phyloP scores from a whole-genome alignment of 495 filamentous ascomycete species.

The Astrothelium macrocarpum region DNA sequence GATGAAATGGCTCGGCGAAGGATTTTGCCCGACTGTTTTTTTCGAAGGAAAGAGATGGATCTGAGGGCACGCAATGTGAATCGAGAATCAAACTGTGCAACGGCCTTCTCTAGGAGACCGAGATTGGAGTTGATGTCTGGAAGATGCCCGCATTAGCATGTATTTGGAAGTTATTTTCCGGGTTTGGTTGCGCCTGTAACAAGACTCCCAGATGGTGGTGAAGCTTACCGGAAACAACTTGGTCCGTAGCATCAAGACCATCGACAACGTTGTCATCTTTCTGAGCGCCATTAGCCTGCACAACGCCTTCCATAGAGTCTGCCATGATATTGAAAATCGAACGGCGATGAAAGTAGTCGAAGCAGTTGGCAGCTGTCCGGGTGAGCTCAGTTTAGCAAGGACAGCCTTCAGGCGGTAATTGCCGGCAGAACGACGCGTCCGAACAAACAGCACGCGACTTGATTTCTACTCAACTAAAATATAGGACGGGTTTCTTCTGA shows the following conservation, averaged over 20 bases:
- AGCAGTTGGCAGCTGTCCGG: not conserved
- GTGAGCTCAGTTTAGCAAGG: not conserved
- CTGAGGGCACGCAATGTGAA: constrained; percentile 89
- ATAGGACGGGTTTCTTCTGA: not conserved
- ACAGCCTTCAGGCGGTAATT: not conserved
- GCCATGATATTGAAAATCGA: constrained; percentile 23
- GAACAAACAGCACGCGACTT: not conserved
- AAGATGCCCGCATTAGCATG: constrained; percentile 17
- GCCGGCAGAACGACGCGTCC: constrained; percentile 1
- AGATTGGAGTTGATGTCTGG: constrained; percentile 93
- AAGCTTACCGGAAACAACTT: constrained; percentile 4
- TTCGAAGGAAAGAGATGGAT: constrained; percentile 90
- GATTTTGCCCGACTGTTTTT: constrained; percentile 72
- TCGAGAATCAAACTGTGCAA: constrained; percentile 85
- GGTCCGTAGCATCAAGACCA: constrained; percentile 5
- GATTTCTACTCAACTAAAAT: not conserved
- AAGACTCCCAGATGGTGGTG: not conserved
- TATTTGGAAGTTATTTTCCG: constrained; percentile 5
- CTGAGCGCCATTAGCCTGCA: constrained; percentile 1
- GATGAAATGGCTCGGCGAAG: constrained; percentile 71
- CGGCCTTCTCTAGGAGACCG: constrained; percentile 78
- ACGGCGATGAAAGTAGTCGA: constrained; percentile 6
- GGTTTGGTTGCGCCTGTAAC: not conserved
- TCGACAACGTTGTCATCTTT: constrained; percentile 6
- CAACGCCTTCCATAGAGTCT: constrained; percentile 35